Conservation (phyloP, 1,284 basidiomycete species). For the Fomes fomentarius region DNA sequence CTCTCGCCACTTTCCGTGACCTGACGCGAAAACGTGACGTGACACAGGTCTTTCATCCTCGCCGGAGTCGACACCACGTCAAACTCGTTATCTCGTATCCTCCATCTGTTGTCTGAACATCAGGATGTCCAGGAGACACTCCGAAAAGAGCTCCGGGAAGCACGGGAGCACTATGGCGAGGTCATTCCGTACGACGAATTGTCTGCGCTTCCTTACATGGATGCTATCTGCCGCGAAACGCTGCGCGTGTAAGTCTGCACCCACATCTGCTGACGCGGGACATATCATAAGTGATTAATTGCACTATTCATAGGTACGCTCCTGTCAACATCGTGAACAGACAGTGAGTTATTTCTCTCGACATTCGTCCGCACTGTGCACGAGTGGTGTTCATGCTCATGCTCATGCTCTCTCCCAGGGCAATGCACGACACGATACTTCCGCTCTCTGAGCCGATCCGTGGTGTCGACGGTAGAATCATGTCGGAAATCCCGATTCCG, state of each 20-base stretch:
- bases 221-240: constrained; percentile 29
- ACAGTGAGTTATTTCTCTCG: neutral
- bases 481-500: constrained; percentile 9
- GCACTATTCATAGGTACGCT: constrained; percentile 1
- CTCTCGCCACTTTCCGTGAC: no score
- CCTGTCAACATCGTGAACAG: neutral
- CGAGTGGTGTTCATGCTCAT: no score
- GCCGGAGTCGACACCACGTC: constrained; percentile 29
- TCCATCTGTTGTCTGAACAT: constrained; percentile 23
- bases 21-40: no score
- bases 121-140: constrained; percentile 24
- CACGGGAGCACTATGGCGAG: constrained; percentile 8
- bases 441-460: constrained; percentile 1
- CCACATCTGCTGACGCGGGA: neutral
- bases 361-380: neutral
- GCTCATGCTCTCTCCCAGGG: neutral
- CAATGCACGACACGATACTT: neutral
- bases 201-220: constrained; percentile 22
- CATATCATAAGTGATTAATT: neutral
- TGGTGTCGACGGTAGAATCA: constrained; percentile 15
- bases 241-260: constrained; percentile 24
- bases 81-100: constrained; percentile 19
- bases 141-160: constrained; percentile 18
- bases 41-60: constrained; percentile 23
- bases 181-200: constrained; percentile 26